Conservation (phyloP, 2,329 filamentous ascomycete species). For the Fragosphaeria purpurea region DNA sequence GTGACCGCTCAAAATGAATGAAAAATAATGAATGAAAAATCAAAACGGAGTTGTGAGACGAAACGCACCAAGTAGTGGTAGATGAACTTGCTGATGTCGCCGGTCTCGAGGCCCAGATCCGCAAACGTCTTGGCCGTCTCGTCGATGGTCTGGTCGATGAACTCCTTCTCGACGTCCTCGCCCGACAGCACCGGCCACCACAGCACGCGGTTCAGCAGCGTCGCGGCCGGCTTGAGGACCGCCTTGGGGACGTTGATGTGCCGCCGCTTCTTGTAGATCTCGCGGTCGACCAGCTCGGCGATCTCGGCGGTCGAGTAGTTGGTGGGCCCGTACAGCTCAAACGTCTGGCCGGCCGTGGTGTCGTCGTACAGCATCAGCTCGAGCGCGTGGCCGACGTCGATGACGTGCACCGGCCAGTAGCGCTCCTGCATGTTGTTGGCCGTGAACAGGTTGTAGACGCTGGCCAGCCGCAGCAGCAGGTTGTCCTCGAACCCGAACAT, state of each 20-base stretch:
- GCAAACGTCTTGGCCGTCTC: slow-evolving; percentile 88
- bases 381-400: slow-evolving; percentile 81
- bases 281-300: slow-evolving; percentile 74
- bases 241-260: slow-evolving; percentile 86
- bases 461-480: slow-evolving; percentile 76
- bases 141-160: slow-evolving; percentile 87
- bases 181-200: slow-evolving; percentile 83
- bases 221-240: slow-evolving; percentile 64
- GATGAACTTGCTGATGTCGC: slow-evolving; percentile 74
- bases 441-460: slow-evolving; percentile 71
- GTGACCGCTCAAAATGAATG: not conserved
- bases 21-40: not conserved
- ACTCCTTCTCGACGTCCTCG: slow-evolving; percentile 85
- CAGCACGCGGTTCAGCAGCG: slow-evolving; percentile 66
- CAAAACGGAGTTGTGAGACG: not conserved
- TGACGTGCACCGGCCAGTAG: slow-evolving; percentile 85
- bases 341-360: slow-evolving; percentile 80
- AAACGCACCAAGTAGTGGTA: slow-evolving; percentile 86
- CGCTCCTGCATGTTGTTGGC: slow-evolving; percentile 89
- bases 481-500: slow-evolving; percentile 94
- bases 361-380: slow-evolving; percentile 89
- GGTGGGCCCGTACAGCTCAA: slow-evolving; percentile 86
- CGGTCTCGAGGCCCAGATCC: slow-evolving; percentile 82
- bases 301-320: slow-evolving; percentile 87
- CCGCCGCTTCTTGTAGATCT: slow-evolving; percentile 81